Evolutionary conservation across 371 early-diverging fungal genomes (phyloP).

Genomic region (Choanephora cucurbitarum): DNA sequence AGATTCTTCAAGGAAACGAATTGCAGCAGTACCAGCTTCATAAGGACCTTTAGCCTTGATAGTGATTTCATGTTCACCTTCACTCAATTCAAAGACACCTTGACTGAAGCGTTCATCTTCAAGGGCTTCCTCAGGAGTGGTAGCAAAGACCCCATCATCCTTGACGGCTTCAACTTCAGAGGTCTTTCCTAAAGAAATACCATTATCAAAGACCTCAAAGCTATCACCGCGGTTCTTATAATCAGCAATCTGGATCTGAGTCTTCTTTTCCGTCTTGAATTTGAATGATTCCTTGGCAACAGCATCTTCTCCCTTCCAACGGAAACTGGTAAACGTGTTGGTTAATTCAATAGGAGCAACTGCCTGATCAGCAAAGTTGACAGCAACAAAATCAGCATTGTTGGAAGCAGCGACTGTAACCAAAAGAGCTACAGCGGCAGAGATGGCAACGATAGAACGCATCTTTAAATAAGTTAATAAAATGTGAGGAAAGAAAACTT

Average conservation of each 20-base stretch:
- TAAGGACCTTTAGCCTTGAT: constrained; percentile 47
- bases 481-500: neutral
- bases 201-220: constrained; percentile 49
- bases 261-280: constrained; percentile 30
- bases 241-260: constrained; percentile 44
- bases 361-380: constrained; percentile 19
- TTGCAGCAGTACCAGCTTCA: constrained; percentile 51
- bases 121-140: constrained; percentile 50
- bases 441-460: constrained; percentile 22
- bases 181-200: constrained; percentile 36
- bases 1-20: constrained; percentile 37
- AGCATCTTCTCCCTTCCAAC: constrained; percentile 42
- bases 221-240: constrained; percentile 51
- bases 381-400: constrained; percentile 25
- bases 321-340: constrained; percentile 35
- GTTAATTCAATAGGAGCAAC: constrained; percentile 20
- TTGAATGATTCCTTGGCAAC: constrained; percentile 37
- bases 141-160: constrained; percentile 38
- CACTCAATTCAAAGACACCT: constrained; percentile 39
- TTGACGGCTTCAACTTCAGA: constrained; percentile 25
- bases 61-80: constrained; percentile 47
- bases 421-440: constrained; percentile 26
- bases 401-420: constrained; percentile 23
- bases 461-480: constrained; percentile 10
- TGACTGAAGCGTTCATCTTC: constrained; percentile 41